phyloP scores from a whole-genome alignment of 306 rosid genomes.

The Carpinus viminea region DNA sequence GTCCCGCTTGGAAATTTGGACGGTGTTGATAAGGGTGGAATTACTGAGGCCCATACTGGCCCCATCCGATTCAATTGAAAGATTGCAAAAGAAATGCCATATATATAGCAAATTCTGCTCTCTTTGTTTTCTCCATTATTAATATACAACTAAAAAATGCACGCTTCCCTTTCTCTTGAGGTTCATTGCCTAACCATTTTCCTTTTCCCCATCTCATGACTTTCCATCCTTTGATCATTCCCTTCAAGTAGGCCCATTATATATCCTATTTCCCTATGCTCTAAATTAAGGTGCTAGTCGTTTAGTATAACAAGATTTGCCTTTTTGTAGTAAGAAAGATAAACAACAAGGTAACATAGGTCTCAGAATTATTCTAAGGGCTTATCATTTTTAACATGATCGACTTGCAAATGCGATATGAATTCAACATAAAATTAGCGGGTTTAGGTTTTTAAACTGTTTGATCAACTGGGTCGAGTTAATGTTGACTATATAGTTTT shows the following conservation, averaged over 20 bases:
- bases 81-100: background rate
- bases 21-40: background rate
- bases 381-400: too few relatives aligned
- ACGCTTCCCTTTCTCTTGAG: background rate
- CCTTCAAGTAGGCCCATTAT: background rate
- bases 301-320: slow-evolving; percentile 28
- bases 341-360: background rate
- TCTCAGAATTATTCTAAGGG: too few relatives aligned
- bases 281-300: slow-evolving; percentile 4
- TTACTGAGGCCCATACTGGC: slow-evolving; percentile 25
- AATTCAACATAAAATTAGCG: too few relatives aligned
- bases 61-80: background rate
- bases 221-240: background rate
- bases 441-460: too few relatives aligned
- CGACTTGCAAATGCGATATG: too few relatives aligned
- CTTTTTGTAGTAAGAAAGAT: slow-evolving; percentile 33
- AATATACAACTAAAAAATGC: background rate
- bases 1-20: slow-evolving; percentile 21
- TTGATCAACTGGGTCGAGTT: too few relatives aligned
- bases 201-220: background rate
- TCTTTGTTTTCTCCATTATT: slow-evolving; percentile 10
- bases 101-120: slow-evolving; percentile 13
- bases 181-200: background rate
- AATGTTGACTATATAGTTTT: too few relatives aligned
- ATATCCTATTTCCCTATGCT: background rate